Evolutionary conservation across 768 basidiomycete species (phyloP).

Genomic region (Paxillus rubicundulus): DNA sequence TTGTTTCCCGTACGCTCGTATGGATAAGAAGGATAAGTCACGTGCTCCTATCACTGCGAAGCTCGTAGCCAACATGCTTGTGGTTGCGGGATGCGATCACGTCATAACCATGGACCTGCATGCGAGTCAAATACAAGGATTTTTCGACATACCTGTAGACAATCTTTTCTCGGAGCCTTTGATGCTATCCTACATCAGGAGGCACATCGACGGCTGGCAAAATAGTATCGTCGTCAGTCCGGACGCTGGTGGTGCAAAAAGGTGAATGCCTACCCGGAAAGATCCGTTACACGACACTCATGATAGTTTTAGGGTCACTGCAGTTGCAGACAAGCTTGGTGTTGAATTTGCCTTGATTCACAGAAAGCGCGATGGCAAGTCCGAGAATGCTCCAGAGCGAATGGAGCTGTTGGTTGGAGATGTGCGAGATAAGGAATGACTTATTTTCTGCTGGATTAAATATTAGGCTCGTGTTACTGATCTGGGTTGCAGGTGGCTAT

Average conservation of each 20-base stretch:
- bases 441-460: background rate
- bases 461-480: constrained; percentile 10
- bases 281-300: background rate
- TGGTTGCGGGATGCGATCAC: constrained; percentile 95
- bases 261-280: constrained; percentile 53
- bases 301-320: constrained; percentile 65
- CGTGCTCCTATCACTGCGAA: constrained; percentile 98
- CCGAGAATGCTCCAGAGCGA: constrained; percentile 62
- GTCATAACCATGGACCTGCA: constrained; percentile 99
- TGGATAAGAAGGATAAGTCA: constrained; percentile 98
- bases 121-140: constrained; percentile 97
- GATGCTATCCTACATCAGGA: constrained; percentile 92
- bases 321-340: constrained; percentile 92
- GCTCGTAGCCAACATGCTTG: constrained; percentile 96
- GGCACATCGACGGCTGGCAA: constrained; percentile 80
- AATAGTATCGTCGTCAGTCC: constrained; percentile 92
- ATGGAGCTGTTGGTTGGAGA: constrained; percentile 97
- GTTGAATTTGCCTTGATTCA: constrained; percentile 97
- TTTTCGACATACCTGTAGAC: constrained; percentile 98
- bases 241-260: constrained; percentile 97
- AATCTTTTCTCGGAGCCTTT: constrained; percentile 95
- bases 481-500: constrained; percentile 66
- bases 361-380: constrained; percentile 75
- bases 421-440: constrained; percentile 77
- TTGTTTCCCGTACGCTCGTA: constrained; percentile 94